Evolutionary conservation across 148 eudicot genomes (phyloP).

Genomic region (Cornus florida): DNA sequence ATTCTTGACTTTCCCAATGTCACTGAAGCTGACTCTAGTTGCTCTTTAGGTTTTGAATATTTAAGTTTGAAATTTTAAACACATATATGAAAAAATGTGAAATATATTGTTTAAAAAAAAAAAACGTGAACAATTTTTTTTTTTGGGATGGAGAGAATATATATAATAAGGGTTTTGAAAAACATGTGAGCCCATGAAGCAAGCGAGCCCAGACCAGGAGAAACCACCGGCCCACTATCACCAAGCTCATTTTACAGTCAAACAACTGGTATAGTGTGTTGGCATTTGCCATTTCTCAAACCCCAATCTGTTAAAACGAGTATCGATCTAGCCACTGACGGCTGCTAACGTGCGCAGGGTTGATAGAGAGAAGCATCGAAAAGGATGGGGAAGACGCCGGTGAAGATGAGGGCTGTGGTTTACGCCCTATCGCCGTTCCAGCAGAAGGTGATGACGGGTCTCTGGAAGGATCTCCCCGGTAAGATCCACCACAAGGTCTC

Average conservation of each 20-base stretch:
- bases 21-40: too few relatives aligned
- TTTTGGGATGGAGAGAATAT: too few relatives aligned
- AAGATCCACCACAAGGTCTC: slow-evolving; percentile 78
- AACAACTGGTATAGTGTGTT: not conserved
- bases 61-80: too few relatives aligned
- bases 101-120: too few relatives aligned
- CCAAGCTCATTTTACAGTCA: not conserved
- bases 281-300: not conserved
- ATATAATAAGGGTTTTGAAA: too few relatives aligned
- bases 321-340: not conserved
- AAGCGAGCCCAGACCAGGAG: not conserved
- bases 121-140: too few relatives aligned
- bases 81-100: too few relatives aligned
- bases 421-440: slow-evolving; percentile 88
- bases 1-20: too few relatives aligned
- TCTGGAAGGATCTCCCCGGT: slow-evolving; percentile 72
- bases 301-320: not conserved
- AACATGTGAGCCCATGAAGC: too few relatives aligned
- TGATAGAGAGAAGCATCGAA: not conserved
- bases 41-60: too few relatives aligned
- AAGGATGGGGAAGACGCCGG: slow-evolving; percentile 76
- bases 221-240: not conserved
- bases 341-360: not conserved
- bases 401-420: slow-evolving; percentile 79
- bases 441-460: slow-evolving; percentile 93